Percentiles rank a stretch among this genome's conserved stretches.
Conservation (phyloP, 257 asterid species). For the Voacanga thouarsii region DNA sequence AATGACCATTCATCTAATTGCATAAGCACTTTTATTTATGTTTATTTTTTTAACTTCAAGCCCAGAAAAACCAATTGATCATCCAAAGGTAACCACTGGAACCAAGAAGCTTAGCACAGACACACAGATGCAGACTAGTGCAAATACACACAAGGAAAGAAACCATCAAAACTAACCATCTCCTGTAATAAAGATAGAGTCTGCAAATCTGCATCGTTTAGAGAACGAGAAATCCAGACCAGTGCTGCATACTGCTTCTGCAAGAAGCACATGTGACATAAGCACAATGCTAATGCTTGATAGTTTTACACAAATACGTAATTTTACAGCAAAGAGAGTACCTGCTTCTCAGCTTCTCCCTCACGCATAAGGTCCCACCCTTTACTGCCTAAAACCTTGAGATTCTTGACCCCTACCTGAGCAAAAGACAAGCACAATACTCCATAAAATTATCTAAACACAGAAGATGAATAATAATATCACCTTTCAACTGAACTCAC, state of each 20-base stretch:
- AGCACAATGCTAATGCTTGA: background rate
- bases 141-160: background rate
- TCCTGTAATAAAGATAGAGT: slow-evolving; percentile 54
- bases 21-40: too few species aligned
- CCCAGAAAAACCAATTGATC: background rate
- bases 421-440: background rate
- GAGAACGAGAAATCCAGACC: slow-evolving; percentile 85
- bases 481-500: slow-evolving; percentile 39
- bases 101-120: background rate
- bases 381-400: slow-evolving; percentile 62
- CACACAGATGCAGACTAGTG: background rate
- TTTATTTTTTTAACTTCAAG: background rate
- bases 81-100: background rate
- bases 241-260: slow-evolving; percentile 94
- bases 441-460: slow-evolving; percentile 18
- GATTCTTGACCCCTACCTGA: slow-evolving; percentile 82
- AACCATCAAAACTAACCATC: slow-evolving; percentile 38
- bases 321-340: slow-evolving; percentile 21
- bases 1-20: too few species aligned
- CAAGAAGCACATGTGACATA: slow-evolving; percentile 6
- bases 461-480: slow-evolving; percentile 12
- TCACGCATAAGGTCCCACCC: slow-evolving; percentile 97
- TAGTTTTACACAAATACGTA: background rate
- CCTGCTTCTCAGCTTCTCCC: slow-evolving; percentile 99
- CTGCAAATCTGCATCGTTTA: slow-evolving; percentile 47